Evolutionary conservation across 2,329 filamentous ascomycete species (phyloP), one percentile per base, ranked within the genome.

Genomic region (Fusarium mexicanum): DNA sequence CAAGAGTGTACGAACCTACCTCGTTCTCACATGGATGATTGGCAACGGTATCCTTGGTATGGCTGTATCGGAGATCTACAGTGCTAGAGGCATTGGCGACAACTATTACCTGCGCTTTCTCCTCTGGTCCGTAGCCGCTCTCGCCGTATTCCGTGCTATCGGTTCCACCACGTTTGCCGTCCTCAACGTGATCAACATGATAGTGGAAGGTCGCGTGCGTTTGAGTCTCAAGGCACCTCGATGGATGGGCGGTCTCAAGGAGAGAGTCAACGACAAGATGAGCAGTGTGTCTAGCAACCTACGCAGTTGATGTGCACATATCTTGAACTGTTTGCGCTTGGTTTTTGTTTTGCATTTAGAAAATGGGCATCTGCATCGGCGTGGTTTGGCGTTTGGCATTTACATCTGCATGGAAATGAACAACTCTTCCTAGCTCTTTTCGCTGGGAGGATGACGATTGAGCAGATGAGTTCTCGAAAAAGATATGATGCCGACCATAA

Each of bases 51-150:
- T 98, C 68, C 91, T 99, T 43, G 96, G 94, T 80, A 99, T 99
- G 96, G 90, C 93, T 5, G 92, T 98, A 20, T 93, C 90, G 10
- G 96, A 99, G 84, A 91, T 93, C 7, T 99, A 98, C 83, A 90
- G 90, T 51, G 87, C 88, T 69, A 89, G 87, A 54, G 86, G 90
- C 46, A 91, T 97, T 58, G 91, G 91, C 12, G 88, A 92, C 77
- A 99, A 99, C 85, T 91, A 93, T 80, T 99, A 99, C 82, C 89
- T 99, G 48, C 92, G 91, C 41, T 96, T 98, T 84, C 94, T 99
- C 80, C 88, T 99, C 29, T 99, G 96, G 96, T 87, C 90, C 37
- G 96, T 99, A 20, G 96, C 96, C 0, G 88, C 89, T 0, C 85
- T 99, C 33, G 96, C 97, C 3, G 85, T 96, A 12, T 98, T 99